phyloP scores from a whole-genome alignment of 2,329 filamentous ascomycete species.

The Curvularia sp. region DNA sequence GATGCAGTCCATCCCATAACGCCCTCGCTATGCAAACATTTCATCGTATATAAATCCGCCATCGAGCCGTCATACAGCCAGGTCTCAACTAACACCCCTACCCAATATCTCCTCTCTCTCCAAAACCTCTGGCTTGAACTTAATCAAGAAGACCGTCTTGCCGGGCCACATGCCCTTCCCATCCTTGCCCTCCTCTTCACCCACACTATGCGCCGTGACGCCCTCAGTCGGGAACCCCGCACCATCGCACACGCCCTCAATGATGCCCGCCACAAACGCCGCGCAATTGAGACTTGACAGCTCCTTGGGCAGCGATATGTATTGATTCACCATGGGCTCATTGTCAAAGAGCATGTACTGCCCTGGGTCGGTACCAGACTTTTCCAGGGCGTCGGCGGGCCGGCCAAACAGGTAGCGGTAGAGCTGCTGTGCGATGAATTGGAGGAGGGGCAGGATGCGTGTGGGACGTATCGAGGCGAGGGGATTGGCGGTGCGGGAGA shows the following conservation, averaged over 20 bases:
- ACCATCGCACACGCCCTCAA: constrained; percentile 95
- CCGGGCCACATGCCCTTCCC: constrained; percentile 79
- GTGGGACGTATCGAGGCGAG: constrained; percentile 71
- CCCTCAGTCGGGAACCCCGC: constrained; percentile 82
- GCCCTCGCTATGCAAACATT: constrained; percentile 28
- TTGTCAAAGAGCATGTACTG: constrained; percentile 99
- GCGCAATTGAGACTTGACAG: constrained; percentile 97
- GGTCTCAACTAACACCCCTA: constrained; percentile 56
- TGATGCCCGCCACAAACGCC: constrained; percentile 90
- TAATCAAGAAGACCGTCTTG: constrained; percentile 93
- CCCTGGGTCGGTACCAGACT: constrained; percentile 81
- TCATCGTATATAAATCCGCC: background rate
- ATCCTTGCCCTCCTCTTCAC: constrained; percentile 60
- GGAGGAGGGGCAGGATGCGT: constrained; percentile 86
- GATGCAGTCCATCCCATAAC: constrained; percentile 11
- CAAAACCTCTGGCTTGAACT: constrained; percentile 88
- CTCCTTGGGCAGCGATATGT: constrained; percentile 90
- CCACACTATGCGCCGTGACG: constrained; percentile 82
- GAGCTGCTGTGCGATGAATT: constrained; percentile 91
- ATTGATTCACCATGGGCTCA: constrained; percentile 93
- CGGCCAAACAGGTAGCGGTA: constrained; percentile 93
- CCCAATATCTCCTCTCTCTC: constrained; percentile 86
- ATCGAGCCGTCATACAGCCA: background rate
- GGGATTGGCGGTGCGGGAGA: constrained; percentile 67
- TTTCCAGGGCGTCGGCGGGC: constrained; percentile 90